phyloP scores from a whole-genome alignment of 225 moss, liverwort and hornwort species.

The Physcomitrellopsis africana region DNA sequence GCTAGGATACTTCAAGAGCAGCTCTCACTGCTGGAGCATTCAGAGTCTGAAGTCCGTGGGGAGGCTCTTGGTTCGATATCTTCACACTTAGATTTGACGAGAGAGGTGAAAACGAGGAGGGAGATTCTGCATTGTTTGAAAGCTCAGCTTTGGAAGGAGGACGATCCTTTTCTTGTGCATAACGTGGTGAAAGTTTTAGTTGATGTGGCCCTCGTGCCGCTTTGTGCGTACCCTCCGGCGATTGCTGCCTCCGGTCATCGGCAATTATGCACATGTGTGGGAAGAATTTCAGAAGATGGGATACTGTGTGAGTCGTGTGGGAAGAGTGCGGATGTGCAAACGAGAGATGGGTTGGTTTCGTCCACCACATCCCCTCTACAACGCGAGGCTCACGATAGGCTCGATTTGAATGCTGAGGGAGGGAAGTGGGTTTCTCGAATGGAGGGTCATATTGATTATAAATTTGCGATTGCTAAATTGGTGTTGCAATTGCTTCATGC shows the following conservation, averaged over 20 bases:
- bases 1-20: conserved; percentile 46
- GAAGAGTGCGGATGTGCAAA: conserved; percentile 20
- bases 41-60: conserved; percentile 42
- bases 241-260: conserved; percentile 1
- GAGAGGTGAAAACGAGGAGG: conserved; percentile 39
- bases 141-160: conserved; percentile 73
- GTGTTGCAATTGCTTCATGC: conserved; percentile 32
- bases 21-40: conserved; percentile 38
- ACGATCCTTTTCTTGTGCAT: conserved; percentile 51
- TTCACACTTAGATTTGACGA: conserved; percentile 47
- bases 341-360: conserved; percentile 46
- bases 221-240: conserved; percentile 4
- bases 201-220: conserved; percentile 48
- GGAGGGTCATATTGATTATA: conserved; percentile 6
- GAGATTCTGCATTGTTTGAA: conserved; percentile 46
- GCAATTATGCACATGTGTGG: conserved; percentile 7
- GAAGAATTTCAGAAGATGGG: not conserved
- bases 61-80: conserved; percentile 51
- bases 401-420: conserved; percentile 1
- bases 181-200: conserved; percentile 68
- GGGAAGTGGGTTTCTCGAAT: conserved; percentile 9
- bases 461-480: conserved; percentile 26
- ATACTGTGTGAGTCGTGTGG: conserved; percentile 22
- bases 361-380: conserved; percentile 40
- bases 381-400: conserved; percentile 8